Percentiles rank a stretch among this genome's conserved stretches.
Conservation (phyloP, 2,329 filamentous ascomycete species). For the Aspergillus clavatus region DNA sequence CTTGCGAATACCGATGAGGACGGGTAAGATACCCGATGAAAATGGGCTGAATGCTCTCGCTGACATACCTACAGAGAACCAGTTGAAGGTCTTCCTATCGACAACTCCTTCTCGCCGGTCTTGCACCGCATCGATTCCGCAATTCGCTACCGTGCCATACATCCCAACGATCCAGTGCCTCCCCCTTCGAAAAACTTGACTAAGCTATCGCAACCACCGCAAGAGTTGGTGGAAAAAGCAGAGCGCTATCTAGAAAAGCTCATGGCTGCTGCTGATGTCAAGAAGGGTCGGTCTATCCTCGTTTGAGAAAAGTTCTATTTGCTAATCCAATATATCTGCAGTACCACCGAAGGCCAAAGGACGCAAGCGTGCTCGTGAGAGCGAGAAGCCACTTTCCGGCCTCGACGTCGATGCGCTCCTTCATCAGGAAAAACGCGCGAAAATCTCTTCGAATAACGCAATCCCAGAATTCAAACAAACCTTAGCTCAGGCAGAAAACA, state of each 20-base stretch:
- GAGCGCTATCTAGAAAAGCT: conserved; percentile 58
- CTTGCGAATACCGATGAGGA: conserved; percentile 69
- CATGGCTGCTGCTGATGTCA: conserved; percentile 68
- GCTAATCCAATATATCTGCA: conserved; percentile 36
- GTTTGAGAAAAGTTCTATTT: background rate
- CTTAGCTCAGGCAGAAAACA: conserved; percentile 56
- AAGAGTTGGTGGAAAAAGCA: conserved; percentile 58
- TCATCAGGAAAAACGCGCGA: conserved; percentile 49
- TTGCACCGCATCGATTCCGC: conserved; percentile 88
- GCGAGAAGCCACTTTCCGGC: conserved; percentile 78
- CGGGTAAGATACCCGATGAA: conserved; percentile 48
- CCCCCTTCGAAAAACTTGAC: conserved; percentile 61
- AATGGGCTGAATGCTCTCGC: background rate
- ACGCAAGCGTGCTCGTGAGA: conserved; percentile 61
- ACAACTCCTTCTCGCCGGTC: conserved; percentile 77
- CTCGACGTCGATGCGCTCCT: conserved; percentile 81
- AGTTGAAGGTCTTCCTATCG: conserved; percentile 68
- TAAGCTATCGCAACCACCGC: conserved; percentile 68
- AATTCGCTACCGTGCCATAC: conserved; percentile 73
- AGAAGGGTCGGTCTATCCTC: conserved; percentile 58
- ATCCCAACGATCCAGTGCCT: conserved; percentile 61
- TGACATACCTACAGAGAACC: conserved; percentile 38
- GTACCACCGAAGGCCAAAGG: conserved; percentile 77
- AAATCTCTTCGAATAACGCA: conserved; percentile 65
- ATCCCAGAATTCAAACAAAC: conserved; percentile 87